Evolutionary conservation across 2,329 filamentous ascomycete species (phyloP).

Genomic region (Fusarium miscanthi): DNA sequence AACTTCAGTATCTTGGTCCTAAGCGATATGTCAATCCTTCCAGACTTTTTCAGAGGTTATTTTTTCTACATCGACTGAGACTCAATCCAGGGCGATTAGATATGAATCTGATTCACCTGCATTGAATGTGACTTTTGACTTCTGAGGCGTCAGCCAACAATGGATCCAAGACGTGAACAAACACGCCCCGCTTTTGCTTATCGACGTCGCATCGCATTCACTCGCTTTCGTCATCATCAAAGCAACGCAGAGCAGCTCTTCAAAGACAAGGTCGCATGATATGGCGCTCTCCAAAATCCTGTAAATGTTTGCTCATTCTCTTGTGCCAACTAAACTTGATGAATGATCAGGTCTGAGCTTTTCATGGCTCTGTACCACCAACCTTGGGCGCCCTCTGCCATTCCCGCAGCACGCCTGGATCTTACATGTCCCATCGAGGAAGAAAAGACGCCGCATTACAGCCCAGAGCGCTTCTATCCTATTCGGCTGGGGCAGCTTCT

Average conservation of each 20-base stretch:
- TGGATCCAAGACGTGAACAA: background rate
- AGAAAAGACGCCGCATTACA: slow-evolving; percentile 32
- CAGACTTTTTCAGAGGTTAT: too few relatives aligned
- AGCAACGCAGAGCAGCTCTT: background rate
- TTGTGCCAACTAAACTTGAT: too few relatives aligned
- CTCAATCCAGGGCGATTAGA: too few relatives aligned
- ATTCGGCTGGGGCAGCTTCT: slow-evolving; percentile 27
- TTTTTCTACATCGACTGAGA: too few relatives aligned
- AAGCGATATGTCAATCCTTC: too few relatives aligned
- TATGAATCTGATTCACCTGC: rapidly evolving
- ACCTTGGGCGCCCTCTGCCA: slow-evolving; percentile 10
- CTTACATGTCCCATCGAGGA: slow-evolving; percentile 20
- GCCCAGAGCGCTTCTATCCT: slow-evolving; percentile 29
- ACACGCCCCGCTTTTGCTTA: background rate
- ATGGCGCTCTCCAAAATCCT: background rate
- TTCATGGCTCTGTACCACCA: background rate
- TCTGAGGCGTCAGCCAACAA: background rate
- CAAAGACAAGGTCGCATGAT: background rate
- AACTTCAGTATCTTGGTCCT: too few relatives aligned
- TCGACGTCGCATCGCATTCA: background rate
- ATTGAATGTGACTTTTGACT: background rate
- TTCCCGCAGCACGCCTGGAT: slow-evolving; percentile 29
- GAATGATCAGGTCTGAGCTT: background rate
- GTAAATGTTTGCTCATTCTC: background rate
- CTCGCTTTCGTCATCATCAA: background rate